Evolutionary conservation across 108 stramenopile genomes (phyloP), one percentile per base, ranked within the genome.

Genomic region (Nitzschia palea): DNA sequence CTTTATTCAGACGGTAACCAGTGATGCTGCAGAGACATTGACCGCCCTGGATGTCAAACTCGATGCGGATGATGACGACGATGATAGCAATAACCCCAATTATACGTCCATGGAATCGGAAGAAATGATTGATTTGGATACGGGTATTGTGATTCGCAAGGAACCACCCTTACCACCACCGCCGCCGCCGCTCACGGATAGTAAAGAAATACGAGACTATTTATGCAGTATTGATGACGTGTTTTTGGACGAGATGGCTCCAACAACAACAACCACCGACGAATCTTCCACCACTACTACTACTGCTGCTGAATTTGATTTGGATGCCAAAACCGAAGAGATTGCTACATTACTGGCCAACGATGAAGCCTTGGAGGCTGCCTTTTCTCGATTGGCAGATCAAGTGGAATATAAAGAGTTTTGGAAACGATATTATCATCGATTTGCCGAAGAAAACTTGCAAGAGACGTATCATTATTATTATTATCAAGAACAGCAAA

Each of bases 371-470:
- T 59, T 91, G 31, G 62, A 86, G 44, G 58, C 50, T 55, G 54
- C 65, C 23, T 73, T 91, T 35, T 59, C 62, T 31, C 68, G 44
- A 53, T 67, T 88, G 4, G 75, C 81, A 1, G 51, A 47, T 14
- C 23, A 57, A 14, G 85, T 91, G n/a, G 65, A 70, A 15, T 84
- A 85, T 35, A 60, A 79, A 42, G 81, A 88, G 4, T 91, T 91
- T 70, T 91, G 86, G 86, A 56, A 82, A 31, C 80, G 90, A 20
- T 88, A 88, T 64, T 91, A 74, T 72, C 82, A 72, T 51, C 71
- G 85, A 35, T 86, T 87, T n/a, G 55, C 10, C 20, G 3, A 20
- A 48, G 33, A 44, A 44, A n/a, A 35, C 26, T 51, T 55, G 14
- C 2, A 44, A 14, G 62, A 44, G n/a, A 44, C 44, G 3, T 44